Evolutionary conservation across 495 filamentous ascomycete genomes (phyloP).

Genomic region (Xylaria curta): DNA sequence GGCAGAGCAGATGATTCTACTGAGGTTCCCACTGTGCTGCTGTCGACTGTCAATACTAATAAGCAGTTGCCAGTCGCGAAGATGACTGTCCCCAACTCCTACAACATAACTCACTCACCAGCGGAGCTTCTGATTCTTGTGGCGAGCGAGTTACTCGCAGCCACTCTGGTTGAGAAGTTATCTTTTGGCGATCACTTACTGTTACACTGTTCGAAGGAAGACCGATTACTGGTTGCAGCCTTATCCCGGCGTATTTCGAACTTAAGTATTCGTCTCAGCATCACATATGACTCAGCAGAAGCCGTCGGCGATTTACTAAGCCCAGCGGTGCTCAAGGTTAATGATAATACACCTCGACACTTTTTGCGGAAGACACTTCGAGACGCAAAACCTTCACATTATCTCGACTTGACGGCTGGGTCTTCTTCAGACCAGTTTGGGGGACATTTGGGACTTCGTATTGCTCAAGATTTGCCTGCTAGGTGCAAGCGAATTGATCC

Average conservation of each 20-base stretch:
- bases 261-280: neutral
- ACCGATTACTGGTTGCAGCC: neutral
- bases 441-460: neutral
- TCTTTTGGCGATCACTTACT: neutral
- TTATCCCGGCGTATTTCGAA: neutral
- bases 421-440: neutral
- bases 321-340: neutral
- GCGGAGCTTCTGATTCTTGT: neutral
- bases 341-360: neutral
- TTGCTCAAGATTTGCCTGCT: neutral
- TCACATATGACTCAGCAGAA: neutral
- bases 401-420: neutral
- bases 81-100: neutral
- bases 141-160: neutral
- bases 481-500: neutral
- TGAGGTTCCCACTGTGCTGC: neutral
- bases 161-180: neutral
- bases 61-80: neutral
- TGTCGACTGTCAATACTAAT: neutral
- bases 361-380: slow-evolving; percentile 25
- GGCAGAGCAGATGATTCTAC: slow-evolving; percentile 7
- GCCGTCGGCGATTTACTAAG: neutral
- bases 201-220: neutral
- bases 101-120: neutral
- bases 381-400: neutral